Percentiles rank a stretch among this genome's conserved stretches.
phyloP scores from a whole-genome alignment of 2,329 filamentous ascomycete species.

The Aspergillus fijiensis region DNA sequence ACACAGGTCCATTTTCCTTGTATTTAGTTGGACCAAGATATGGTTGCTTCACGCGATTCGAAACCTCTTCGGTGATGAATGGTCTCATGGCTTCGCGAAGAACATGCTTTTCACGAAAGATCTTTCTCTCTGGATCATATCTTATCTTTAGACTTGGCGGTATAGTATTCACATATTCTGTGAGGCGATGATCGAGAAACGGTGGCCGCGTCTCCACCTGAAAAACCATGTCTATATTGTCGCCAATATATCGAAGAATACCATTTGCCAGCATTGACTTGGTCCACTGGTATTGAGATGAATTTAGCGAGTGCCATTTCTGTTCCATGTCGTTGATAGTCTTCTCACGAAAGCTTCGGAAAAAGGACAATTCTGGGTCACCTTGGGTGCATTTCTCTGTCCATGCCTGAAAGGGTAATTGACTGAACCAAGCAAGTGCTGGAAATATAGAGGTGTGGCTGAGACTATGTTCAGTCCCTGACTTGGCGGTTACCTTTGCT shows the following conservation, averaged over 20 bases:
- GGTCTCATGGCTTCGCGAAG: slow-evolving; percentile 9
- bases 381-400: slow-evolving; percentile 18
- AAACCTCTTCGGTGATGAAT: slow-evolving; percentile 8
- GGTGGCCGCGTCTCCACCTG: not conserved
- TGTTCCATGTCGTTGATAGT: slow-evolving; percentile 8
- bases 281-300: not conserved
- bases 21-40: slow-evolving; percentile 50
- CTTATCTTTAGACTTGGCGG: not conserved
- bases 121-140: not conserved
- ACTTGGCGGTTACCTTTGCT: slow-evolving; percentile 7
- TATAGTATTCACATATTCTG: not conserved
- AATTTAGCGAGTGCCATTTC: slow-evolving; percentile 39
- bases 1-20: slow-evolving; percentile 45
- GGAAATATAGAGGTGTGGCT: slow-evolving; percentile 40
- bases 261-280: not conserved
- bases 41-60: slow-evolving; percentile 45
- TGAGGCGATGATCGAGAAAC: not conserved
- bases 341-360: slow-evolving; percentile 10
- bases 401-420: slow-evolving; percentile 38
- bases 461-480: slow-evolving; percentile 37
- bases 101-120: slow-evolving; percentile 6
- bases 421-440: slow-evolving; percentile 36
- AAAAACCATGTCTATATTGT: not conserved
- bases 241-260: not conserved
- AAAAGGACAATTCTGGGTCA: slow-evolving; percentile 18